These are phyloP conservation scores for Isatis lusitanica DNA, from an alignment of 441 rosid genomes.

Conservation along the genomic window DNA sequence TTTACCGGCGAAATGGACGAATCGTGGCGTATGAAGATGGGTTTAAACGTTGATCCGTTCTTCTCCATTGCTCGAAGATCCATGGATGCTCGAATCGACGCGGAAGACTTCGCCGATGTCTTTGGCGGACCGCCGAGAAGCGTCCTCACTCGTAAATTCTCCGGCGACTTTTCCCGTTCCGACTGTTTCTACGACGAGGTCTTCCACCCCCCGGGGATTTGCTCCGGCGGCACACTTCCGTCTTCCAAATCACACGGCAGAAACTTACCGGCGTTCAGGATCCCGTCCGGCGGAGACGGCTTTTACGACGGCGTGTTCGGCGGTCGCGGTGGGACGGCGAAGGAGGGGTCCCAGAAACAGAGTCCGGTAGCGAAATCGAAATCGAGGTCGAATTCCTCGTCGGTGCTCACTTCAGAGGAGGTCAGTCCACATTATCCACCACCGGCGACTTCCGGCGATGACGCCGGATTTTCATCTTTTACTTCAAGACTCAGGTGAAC, in stretches of 20 bases:
- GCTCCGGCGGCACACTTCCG: conserved; percentile 12
- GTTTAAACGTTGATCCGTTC: conserved; percentile 34
- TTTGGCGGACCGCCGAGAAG: conserved; percentile 88
- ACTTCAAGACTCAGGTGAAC: conserved; percentile 80
- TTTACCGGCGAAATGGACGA: conserved; percentile 63
- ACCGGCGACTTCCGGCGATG: conserved; percentile 46
- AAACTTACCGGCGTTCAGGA: conserved; percentile 66
- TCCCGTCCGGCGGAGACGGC: conserved; percentile 57
- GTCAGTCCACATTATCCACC: conserved; percentile 68
- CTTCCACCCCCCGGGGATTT: conserved; percentile 48
- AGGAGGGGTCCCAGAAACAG: conserved; percentile 48
- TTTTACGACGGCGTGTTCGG: conserved; percentile 75
- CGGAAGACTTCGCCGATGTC: conserved; percentile 77
- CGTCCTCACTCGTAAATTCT: conserved; percentile 57
- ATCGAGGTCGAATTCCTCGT: conserved; percentile 62
- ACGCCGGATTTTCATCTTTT: conserved; percentile 64
- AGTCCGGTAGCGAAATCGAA: conserved; percentile 58
- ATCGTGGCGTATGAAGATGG: conserved; percentile 63
- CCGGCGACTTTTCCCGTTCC: conserved; percentile 56
- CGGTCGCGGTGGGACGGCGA: conserved; percentile 23
- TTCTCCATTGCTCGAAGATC: conserved; percentile 47
- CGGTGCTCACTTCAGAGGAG: conserved; percentile 75
- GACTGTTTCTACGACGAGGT: conserved; percentile 65
- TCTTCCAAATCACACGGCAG: conserved; percentile 48
- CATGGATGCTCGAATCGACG: conserved; percentile 42